phyloP scores from a whole-genome alignment of 2,329 filamentous ascomycete genomes.

The Lecanicillium sp. region DNA sequence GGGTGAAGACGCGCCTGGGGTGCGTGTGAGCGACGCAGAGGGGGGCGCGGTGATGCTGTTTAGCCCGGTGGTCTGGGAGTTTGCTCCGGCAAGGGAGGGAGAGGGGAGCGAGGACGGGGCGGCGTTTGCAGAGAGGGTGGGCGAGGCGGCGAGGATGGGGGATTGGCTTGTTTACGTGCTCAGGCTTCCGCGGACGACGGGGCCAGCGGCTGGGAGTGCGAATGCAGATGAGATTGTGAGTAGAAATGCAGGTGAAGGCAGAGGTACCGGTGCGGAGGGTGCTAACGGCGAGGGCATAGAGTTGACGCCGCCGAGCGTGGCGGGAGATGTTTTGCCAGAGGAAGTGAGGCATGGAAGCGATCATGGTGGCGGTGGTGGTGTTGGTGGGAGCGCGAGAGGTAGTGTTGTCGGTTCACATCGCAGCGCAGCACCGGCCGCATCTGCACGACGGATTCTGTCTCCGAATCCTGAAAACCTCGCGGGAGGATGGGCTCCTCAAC shows the following conservation, averaged over 20 bases:
- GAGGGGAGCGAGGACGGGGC: constrained; percentile 23
- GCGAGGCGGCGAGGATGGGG: constrained; percentile 4
- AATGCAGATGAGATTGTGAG: not conserved
- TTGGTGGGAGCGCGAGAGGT: too few species aligned
- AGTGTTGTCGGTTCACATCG: too few species aligned
- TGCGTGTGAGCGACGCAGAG: not conserved
- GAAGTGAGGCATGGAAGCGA: too few species aligned
- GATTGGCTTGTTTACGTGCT: constrained; percentile 12
- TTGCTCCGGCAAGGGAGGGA: constrained; percentile 23
- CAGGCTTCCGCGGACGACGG: not conserved
- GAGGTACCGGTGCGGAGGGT: not conserved
- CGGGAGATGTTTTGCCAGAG: too few species aligned
- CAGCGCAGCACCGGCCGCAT: too few species aligned
- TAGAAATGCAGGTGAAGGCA: not conserved
- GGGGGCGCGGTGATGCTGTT: constrained; percentile 14
- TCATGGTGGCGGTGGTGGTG: too few species aligned
- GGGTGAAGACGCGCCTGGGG: constrained; percentile 1
- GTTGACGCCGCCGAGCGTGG: too few species aligned
- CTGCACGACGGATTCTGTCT: too few species aligned
- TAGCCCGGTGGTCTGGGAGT: constrained; percentile 23
- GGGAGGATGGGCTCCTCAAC: too few species aligned
- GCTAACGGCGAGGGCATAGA: too few species aligned
- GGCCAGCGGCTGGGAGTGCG: not conserved
- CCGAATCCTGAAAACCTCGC: too few species aligned
- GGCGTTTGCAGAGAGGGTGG: constrained; percentile 5